A percentile compares a stretch with the other conserved stretches of the same genome.
These are phyloP conservation scores for Metschnikowia gelsemii DNA, from an alignment of 805 yeast genomes.

Conservation along the genomic window DNA sequence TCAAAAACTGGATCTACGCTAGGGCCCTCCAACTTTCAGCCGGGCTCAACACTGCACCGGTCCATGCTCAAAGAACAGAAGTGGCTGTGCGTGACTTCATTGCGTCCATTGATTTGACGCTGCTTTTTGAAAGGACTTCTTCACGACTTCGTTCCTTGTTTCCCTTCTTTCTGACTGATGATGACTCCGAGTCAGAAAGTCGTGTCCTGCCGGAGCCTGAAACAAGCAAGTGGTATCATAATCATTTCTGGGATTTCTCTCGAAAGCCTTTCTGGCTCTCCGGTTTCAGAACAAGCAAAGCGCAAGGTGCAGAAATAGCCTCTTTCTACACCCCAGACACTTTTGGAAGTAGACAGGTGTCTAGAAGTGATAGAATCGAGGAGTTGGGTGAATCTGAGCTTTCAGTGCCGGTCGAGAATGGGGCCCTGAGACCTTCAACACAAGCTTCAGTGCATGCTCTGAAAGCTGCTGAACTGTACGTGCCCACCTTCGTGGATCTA, in stretches of 20 bases:
- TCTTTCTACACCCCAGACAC: background rate
- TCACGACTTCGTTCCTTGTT: background rate
- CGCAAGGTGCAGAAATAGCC: background rate
- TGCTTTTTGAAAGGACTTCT: background rate
- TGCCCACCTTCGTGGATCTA: constrained; percentile 9
- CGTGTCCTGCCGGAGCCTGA: constrained; percentile 2
- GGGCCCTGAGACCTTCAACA: background rate
- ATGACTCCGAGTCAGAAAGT: background rate
- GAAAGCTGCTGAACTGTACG: background rate
- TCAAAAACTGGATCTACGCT: background rate
- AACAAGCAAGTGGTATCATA: constrained; percentile 3
- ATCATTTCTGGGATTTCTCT: constrained; percentile 1
- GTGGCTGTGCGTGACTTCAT: background rate
- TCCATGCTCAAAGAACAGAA: constrained; percentile 10
- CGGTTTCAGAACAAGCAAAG: background rate
- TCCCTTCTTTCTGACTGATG: background rate
- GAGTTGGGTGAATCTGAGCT: constrained; percentile 5
- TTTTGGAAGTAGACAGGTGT: background rate
- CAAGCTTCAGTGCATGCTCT: background rate
- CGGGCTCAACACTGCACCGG: constrained; percentile 5
- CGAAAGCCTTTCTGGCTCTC: background rate
- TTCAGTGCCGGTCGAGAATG: background rate
- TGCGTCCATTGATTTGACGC: constrained; percentile 1
- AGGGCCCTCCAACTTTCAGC: constrained; percentile 3
- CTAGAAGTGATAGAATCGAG: constrained; percentile 6